Conservation (phyloP, 2,329 filamentous ascomycete species). For the Aspergillus calidoustus region DNA sequence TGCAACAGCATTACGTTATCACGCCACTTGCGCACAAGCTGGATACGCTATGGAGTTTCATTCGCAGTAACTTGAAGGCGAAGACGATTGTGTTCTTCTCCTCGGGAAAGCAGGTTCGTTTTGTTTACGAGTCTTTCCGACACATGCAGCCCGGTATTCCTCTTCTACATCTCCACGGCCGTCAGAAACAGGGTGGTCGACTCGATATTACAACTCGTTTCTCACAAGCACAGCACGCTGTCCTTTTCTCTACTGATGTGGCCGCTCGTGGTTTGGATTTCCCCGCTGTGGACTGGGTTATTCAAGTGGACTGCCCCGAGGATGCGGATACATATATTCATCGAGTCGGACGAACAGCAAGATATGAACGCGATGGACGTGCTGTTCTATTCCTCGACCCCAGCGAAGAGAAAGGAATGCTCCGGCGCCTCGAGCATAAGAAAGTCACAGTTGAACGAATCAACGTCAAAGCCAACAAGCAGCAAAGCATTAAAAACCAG, state of each 20-base stretch:
- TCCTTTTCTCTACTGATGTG: conserved; percentile 93
- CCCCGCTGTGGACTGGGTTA: conserved; percentile 95
- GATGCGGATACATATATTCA: conserved; percentile 98
- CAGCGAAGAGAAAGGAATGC: conserved; percentile 89
- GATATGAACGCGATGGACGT: conserved; percentile 84
- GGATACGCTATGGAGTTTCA: conserved; percentile 89
- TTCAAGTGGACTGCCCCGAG: conserved; percentile 97
- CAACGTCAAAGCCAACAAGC: conserved; percentile 86
- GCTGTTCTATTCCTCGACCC: conserved; percentile 92
- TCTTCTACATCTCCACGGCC: conserved; percentile 87
- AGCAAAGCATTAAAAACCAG: conserved; percentile 80
- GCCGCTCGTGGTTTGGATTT: conserved; percentile 94
- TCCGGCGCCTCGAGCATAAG: conserved; percentile 81
- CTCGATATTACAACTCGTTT: conserved; percentile 88
- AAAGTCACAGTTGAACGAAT: conserved; percentile 88
- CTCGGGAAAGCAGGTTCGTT: conserved; percentile 94
- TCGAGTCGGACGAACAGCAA: conserved; percentile 90
- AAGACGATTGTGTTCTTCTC: conserved; percentile 97
- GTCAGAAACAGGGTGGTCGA: conserved; percentile 88
- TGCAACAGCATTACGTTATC: conserved; percentile 90
- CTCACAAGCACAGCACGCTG: conserved; percentile 77
- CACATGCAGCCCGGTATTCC: conserved; percentile 94
- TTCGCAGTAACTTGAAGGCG: conserved; percentile 85
- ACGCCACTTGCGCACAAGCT: conserved; percentile 87
- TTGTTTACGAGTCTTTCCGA: conserved; percentile 90